These are phyloP conservation scores for Hortaea werneckii DNA, from an alignment of 2,329 filamentous ascomycete genomes.

Conservation along the genomic window DNA sequence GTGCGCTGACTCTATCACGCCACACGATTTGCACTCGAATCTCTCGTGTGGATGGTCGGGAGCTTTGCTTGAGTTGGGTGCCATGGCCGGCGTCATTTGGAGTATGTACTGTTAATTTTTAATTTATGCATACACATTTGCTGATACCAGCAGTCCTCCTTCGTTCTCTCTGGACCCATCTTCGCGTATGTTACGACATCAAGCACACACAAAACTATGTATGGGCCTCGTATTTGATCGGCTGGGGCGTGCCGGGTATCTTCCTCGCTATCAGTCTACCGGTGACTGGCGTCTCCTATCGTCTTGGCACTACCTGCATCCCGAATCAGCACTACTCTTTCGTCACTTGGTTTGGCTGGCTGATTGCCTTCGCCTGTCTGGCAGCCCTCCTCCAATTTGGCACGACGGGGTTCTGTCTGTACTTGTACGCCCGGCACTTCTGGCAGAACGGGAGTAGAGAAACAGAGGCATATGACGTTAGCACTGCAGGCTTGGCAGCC, in stretches of 20 bases:
- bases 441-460: neutral
- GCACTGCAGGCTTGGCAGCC: neutral
- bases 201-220: slow-evolving; percentile 78
- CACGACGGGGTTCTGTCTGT: slow-evolving; percentile 27
- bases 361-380: slow-evolving; percentile 22
- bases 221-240: slow-evolving; percentile 65
- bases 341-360: slow-evolving; percentile 36
- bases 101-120: slow-evolving; percentile 15
- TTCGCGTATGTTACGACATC: slow-evolving; percentile 93
- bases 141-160: slow-evolving; percentile 49
- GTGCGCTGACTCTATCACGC: slow-evolving; percentile 84
- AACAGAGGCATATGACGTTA: neutral
- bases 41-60: slow-evolving; percentile 80
- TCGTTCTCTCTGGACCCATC: slow-evolving; percentile 76
- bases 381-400: slow-evolving; percentile 23
- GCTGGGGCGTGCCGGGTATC: slow-evolving; percentile 73
- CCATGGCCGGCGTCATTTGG: slow-evolving; percentile 78
- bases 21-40: slow-evolving; percentile 78
- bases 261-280: slow-evolving; percentile 65
- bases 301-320: slow-evolving; percentile 81
- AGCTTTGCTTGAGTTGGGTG: slow-evolving; percentile 72
- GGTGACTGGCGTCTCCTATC: slow-evolving; percentile 82
- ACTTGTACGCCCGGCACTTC: slow-evolving; percentile 17
- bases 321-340: slow-evolving; percentile 81
- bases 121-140: neutral